Conservation (phyloP, 305 asterid species). For the Fraxinus xanthoxyloides region DNA sequence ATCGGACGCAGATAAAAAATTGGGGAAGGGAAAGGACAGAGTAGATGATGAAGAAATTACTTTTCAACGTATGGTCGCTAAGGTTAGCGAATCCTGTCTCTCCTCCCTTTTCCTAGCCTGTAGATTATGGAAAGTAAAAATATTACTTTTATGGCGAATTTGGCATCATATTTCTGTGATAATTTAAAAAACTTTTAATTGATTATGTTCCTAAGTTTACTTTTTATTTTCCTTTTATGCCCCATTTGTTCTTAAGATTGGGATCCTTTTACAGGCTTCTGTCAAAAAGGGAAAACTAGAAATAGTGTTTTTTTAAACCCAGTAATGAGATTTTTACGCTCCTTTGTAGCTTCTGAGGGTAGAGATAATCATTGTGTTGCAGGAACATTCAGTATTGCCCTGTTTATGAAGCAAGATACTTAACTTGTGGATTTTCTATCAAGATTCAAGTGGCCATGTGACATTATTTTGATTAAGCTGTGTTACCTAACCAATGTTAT, state of each 20-base stretch:
- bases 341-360: background rate
- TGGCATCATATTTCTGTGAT: background rate
- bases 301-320: background rate
- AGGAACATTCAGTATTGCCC: background rate
- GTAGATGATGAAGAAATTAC: slow-evolving; percentile 86
- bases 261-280: background rate
- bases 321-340: background rate
- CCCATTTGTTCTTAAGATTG: background rate
- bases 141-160: background rate
- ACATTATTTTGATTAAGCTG: background rate
- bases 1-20: slow-evolving; percentile 60
- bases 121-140: background rate
- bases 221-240: background rate
- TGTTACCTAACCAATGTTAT: background rate
- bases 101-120: slow-evolving; percentile 6
- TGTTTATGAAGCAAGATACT: background rate
- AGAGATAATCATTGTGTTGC: background rate
- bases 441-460: background rate
- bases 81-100: slow-evolving; percentile 79
- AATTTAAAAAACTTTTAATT: background rate
- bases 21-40: slow-evolving; percentile 83
- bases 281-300: background rate
- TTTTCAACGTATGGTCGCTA: slow-evolving; percentile 96
- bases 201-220: background rate
- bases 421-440: background rate